A percentile compares a stretch with the other conserved stretches of the same genome.
These are phyloP conservation scores for Naganishia friedmannii DNA, from an alignment of 768 basidiomycete genomes.

Conservation along the genomic window DNA sequence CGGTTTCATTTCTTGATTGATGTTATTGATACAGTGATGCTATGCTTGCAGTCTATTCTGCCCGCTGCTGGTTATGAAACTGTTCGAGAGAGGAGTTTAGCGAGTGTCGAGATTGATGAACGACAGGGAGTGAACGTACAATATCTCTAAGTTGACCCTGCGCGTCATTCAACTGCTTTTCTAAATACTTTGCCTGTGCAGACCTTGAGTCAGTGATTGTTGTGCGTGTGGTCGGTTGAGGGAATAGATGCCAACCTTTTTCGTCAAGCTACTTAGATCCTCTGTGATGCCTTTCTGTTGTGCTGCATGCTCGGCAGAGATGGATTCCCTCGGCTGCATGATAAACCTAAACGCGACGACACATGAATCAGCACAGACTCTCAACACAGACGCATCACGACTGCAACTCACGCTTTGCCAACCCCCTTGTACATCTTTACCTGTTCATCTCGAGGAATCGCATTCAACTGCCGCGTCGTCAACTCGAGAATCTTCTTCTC, in stretches of 20 bases:
- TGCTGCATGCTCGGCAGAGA: conserved; percentile 70
- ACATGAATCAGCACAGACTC: background rate
- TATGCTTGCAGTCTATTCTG: conserved; percentile 24
- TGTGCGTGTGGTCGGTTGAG: background rate
- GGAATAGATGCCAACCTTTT: conserved; percentile 63
- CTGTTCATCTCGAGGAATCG: conserved; percentile 55
- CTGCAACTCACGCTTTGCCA: conserved; percentile 76
- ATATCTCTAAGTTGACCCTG: conserved; percentile 69
- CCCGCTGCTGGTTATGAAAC: conserved; percentile 48
- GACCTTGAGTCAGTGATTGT: background rate
- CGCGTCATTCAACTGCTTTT: conserved; percentile 89
- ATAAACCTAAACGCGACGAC: conserved; percentile 67
- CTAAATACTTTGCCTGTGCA: conserved; percentile 75
- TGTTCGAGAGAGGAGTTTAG: conserved; percentile 18
- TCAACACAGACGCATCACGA: background rate
- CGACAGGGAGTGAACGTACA: conserved; percentile 34
- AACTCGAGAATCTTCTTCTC: conserved; percentile 85
- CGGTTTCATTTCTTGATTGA: background rate
- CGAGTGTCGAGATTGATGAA: background rate
- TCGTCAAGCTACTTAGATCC: conserved; percentile 73
- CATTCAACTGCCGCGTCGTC: conserved; percentile 75
- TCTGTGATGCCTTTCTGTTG: conserved; percentile 82
- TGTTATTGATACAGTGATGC: conserved; percentile 7
- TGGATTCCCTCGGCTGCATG: conserved; percentile 72
- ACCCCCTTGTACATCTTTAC: conserved; percentile 89